These are phyloP conservation scores for Gelatoporia subvermispora DNA, from an alignment of 768 basidiomycete genomes.

Conservation along the genomic window DNA sequence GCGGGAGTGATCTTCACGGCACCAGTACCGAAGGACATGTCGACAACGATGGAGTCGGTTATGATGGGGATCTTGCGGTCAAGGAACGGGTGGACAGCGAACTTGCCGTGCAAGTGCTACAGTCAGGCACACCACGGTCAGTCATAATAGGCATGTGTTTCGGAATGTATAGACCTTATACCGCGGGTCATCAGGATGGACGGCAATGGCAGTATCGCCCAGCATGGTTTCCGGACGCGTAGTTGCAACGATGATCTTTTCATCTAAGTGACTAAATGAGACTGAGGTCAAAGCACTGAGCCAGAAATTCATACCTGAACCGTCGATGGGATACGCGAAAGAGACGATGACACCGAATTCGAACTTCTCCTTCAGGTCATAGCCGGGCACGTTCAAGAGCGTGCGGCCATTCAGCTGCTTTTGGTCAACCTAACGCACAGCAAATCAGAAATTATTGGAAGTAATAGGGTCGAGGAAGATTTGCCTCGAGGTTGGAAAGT, in stretches of 20 bases:
- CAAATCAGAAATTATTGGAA: too few species aligned
- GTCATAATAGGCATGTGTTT: too few species aligned
- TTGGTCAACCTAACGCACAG: slow-evolving; percentile 70
- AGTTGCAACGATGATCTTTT: slow-evolving; percentile 89
- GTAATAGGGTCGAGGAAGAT: slow-evolving; percentile 8
- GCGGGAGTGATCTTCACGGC: slow-evolving; percentile 99
- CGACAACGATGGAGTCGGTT: slow-evolving; percentile 76
- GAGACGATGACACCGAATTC: slow-evolving; percentile 96
- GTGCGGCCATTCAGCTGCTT: slow-evolving; percentile 84
- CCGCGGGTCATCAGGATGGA: slow-evolving; percentile 88
- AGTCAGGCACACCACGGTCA: background rate
- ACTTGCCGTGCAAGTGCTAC: slow-evolving; percentile 92
- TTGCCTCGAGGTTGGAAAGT: slow-evolving; percentile 92
- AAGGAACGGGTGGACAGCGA: slow-evolving; percentile 84
- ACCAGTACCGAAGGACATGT: slow-evolving; percentile 96
- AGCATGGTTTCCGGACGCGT: slow-evolving; percentile 99
- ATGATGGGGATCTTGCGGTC: slow-evolving; percentile 84
- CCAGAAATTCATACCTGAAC: slow-evolving; percentile 48
- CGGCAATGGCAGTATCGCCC: slow-evolving; percentile 95
- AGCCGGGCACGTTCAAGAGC: slow-evolving; percentile 86
- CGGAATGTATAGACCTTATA: slow-evolving; percentile 55
- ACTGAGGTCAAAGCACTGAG: background rate
- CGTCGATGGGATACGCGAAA: slow-evolving; percentile 92
- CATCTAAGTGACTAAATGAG: slow-evolving; percentile 43
- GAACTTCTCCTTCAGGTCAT: slow-evolving; percentile 91